Base-by-base conservation (phyloP, 2,329 filamentous ascomycete species). In the Sordariomycetes sp. region DNA sequence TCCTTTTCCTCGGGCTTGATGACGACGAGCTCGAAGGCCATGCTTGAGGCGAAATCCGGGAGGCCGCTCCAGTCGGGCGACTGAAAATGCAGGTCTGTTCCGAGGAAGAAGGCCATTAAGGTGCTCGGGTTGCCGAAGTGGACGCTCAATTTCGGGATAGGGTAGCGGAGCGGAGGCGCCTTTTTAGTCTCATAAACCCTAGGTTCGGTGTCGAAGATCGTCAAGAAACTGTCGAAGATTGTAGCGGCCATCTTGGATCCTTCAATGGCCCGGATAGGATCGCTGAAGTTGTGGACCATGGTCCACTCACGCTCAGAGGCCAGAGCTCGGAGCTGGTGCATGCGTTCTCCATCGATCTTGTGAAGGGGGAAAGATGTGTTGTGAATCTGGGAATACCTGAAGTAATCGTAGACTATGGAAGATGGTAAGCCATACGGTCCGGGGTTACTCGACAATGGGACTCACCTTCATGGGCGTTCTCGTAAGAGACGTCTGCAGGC, bases 261-360 rank as follows among this genome's bases (percentile, higher is more conserved):
- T 3, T 68, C 64, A 42, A 80, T 66, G 45, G 75, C 69, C 34
- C 74, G 70, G 44, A 71, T 64, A 29, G 70, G 63, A 48, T 88
- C 84, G 59, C 77, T 82, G 42, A 64, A 59, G 61, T 93, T 90
- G 72, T 82, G 93, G 34, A 85, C 85, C 11, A 92, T 75, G 49
- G 79, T 81, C 66, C 74, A 94, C 57, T 95, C 83, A 56, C 92
- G 84, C 38, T 66, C 63, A 53, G 88, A 78, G 45, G 88, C 87
- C 21, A 92, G 75, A n/a, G 72, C 70, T 46, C 72, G 70, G 37
- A 92, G 72, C 51, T 82, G 74, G 46, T 63, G 53, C 36, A 86
- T 64, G 18, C 71, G 70, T 2, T 66, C 61, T n/a, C n/a, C n/a
- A 24, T 63, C 46, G 30, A 76, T 80, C 33, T 73, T 52, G 17